Percentiles rank a stretch among this genome's conserved stretches.
Conservation (phyloP, 371 early-diverging fungal genomes). For the Lichtheimia ramosa region DNA sequence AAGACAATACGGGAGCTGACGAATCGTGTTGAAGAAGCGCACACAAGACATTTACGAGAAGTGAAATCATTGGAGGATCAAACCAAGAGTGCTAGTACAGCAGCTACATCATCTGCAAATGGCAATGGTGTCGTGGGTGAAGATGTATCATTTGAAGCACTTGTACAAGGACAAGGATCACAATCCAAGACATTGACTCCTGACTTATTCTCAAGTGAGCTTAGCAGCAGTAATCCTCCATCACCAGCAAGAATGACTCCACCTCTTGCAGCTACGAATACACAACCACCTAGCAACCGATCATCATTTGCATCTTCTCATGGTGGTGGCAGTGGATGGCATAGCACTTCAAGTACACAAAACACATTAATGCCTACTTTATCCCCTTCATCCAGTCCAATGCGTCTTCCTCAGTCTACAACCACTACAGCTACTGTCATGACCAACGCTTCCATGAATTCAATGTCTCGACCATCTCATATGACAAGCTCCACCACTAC, state of each 20-base stretch:
- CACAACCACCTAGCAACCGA: slow-evolving; percentile 3
- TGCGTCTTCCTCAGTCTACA: slow-evolving; percentile 5
- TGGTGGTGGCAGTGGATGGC: slow-evolving; percentile 7
- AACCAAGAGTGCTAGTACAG: slow-evolving; percentile 38
- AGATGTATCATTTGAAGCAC: slow-evolving; percentile 33
- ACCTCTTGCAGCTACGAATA: slow-evolving; percentile 5
- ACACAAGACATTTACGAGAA: slow-evolving; percentile 63
- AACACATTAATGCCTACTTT: slow-evolving; percentile 13
- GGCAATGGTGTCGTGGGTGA: slow-evolving; percentile 4
- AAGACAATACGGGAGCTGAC: slow-evolving; percentile 65
- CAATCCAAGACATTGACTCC: neutral
- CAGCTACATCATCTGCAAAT: slow-evolving; percentile 8
- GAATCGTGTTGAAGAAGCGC: slow-evolving; percentile 66
- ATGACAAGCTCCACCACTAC: neutral
- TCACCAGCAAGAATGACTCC: neutral
- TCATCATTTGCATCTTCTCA: neutral
- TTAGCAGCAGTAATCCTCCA: neutral
- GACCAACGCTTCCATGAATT: neutral
- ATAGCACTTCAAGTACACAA: slow-evolving; percentile 6
- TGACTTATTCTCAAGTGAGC: slow-evolving; percentile 20
- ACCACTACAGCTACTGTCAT: neutral
- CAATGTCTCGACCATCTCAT: neutral
- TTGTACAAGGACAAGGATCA: slow-evolving; percentile 29
- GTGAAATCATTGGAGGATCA: slow-evolving; percentile 62
- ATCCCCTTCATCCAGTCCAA: slow-evolving; percentile 10